Evolutionary conservation across 2,329 filamentous ascomycete species (phyloP).

Genomic region (Colletotrichum tamarilloi): DNA sequence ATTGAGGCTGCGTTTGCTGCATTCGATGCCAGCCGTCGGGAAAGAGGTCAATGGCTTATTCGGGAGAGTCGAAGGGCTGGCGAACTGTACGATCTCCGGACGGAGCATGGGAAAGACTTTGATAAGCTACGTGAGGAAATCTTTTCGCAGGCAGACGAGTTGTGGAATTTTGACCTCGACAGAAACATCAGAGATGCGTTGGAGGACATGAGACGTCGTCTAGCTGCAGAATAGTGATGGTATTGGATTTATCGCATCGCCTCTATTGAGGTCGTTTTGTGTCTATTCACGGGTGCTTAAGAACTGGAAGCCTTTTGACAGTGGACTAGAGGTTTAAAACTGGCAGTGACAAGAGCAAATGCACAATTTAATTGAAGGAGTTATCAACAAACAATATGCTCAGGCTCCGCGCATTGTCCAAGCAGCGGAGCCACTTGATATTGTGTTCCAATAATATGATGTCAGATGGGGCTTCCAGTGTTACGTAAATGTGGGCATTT

Average conservation of each 20-base stretch:
- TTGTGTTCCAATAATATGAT: constrained; percentile 6
- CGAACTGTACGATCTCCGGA: constrained; percentile 57
- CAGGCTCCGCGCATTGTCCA: neutral
- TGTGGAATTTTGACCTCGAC: neutral
- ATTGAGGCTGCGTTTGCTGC: constrained; percentile 59
- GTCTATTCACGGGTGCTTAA: too few relatives aligned
- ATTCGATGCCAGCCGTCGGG: constrained; percentile 60
- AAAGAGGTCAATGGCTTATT: constrained; percentile 61
- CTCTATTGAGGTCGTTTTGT: too few relatives aligned
- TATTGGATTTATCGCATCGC: too few relatives aligned
- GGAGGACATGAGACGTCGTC: neutral
- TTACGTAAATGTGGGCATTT: constrained; percentile 29
- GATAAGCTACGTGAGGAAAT: neutral
- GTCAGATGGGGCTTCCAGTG: constrained; percentile 3
- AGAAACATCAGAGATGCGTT: neutral
- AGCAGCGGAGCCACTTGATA: neutral
- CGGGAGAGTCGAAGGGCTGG: constrained; percentile 59
- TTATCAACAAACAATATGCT: neutral
- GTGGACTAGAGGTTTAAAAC: too few relatives aligned
- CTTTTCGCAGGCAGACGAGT: neutral
- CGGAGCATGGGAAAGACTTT: constrained; percentile 35
- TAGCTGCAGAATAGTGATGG: neutral
- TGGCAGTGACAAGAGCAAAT: too few relatives aligned
- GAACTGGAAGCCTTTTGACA: too few relatives aligned
- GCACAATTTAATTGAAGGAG: too few relatives aligned